phyloP scores from a whole-genome alignment of 2,329 filamentous ascomycete species.

The Reticulascus tulasneorum region DNA sequence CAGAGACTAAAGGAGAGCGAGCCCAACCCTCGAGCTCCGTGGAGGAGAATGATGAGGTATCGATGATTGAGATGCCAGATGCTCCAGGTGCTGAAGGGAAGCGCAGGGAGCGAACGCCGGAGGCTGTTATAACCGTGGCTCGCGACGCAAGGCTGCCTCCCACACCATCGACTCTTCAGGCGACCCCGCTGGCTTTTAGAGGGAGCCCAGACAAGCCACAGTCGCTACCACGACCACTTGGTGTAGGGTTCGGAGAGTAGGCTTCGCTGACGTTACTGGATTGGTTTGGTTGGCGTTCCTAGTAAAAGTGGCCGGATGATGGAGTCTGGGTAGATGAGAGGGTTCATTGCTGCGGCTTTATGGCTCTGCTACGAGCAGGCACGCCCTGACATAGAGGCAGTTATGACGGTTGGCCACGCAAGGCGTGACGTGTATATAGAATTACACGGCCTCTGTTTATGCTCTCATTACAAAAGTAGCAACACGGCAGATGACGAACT shows the following conservation, averaged over 20 bases:
- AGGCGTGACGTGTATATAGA: too few species aligned
- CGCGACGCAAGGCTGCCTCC: constrained; percentile 18
- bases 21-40: too few species aligned
- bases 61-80: constrained; percentile 6
- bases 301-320: constrained; percentile 2
- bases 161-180: constrained; percentile 27
- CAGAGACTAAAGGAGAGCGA: constrained; percentile 4
- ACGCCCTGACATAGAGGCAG: too few species aligned
- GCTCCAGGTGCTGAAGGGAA: too few species aligned
- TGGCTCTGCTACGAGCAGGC: too few species aligned
- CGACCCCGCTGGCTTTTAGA: constrained; percentile 53
- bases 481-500: too few species aligned
- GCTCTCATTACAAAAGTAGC: too few species aligned
- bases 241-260: constrained; percentile 26
- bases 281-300: constrained; percentile 7
- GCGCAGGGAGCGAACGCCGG: constrained; percentile 9
- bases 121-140: constrained; percentile 10
- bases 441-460: too few species aligned
- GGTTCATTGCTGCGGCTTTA: neutral
- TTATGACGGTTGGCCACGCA: too few species aligned
- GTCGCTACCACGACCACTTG: constrained; percentile 24
- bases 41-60: constrained; percentile 1
- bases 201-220: constrained; percentile 57
- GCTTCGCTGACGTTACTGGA: neutral
- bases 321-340: constrained; percentile 11